These are phyloP conservation scores for Clonostachys sp. DNA, from an alignment of 2,329 filamentous ascomycete species.

Conservation along the genomic window DNA sequence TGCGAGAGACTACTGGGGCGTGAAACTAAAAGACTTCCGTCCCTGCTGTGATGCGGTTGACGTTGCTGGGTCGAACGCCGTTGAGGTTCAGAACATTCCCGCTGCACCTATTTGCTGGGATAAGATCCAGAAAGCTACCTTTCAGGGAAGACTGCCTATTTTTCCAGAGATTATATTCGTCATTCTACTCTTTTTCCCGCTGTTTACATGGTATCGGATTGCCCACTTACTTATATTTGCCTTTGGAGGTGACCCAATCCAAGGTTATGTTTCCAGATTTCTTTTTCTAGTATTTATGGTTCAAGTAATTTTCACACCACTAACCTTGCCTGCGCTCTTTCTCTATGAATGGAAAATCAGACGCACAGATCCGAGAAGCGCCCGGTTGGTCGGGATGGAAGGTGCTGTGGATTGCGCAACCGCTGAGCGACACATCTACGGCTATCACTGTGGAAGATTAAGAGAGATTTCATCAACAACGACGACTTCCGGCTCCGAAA, in stretches of 20 bases:
- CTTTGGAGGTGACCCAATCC: background rate
- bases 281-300: background rate
- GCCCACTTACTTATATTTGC: background rate
- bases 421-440: slow-evolving; percentile 8
- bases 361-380: background rate
- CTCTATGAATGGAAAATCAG: background rate
- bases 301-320: no score
- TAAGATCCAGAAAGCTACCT: slow-evolving; percentile 1
- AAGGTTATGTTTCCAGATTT: background rate
- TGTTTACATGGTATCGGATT: background rate
- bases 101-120: slow-evolving; percentile 37
- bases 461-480: background rate
- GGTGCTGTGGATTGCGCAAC: slow-evolving; percentile 2
- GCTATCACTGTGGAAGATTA: slow-evolving; percentile 4
- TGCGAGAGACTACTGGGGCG: slow-evolving; percentile 30
- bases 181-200: background rate
- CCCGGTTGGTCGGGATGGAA: slow-evolving; percentile 8
- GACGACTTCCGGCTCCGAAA: background rate
- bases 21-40: slow-evolving; percentile 38
- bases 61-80: slow-evolving; percentile 8
- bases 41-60: slow-evolving; percentile 23
- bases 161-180: background rate
- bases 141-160: background rate
- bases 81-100: slow-evolving; percentile 28
- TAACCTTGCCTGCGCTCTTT: background rate